Percentiles rank a stretch among this genome's conserved stretches.
These are phyloP conservation scores for Sinapis alba DNA, from an alignment of 441 rosid genomes.

Conservation along the genomic window DNA sequence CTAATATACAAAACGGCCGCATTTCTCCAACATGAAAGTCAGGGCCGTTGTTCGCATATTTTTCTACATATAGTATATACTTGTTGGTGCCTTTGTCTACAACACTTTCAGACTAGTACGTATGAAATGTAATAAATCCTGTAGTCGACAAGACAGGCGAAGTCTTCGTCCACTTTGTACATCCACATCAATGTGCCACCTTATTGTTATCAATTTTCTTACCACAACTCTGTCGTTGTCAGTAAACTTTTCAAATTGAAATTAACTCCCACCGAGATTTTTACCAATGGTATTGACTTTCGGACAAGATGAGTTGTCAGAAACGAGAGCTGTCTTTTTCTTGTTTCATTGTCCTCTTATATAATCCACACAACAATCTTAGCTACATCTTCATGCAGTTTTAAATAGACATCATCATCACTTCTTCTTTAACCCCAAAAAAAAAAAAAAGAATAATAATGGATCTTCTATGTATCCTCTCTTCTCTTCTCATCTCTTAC, in stretches of 20 bases:
- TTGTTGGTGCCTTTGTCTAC: not conserved
- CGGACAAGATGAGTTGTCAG: slow-evolving; percentile 33
- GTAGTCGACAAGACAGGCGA: not conserved
- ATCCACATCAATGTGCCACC: slow-evolving; percentile 34
- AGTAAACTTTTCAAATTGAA: slow-evolving; percentile 24
- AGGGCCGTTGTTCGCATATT: not conserved
- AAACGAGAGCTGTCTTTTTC: slow-evolving; percentile 19
- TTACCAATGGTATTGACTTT: slow-evolving; percentile 18
- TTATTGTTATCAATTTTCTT: slow-evolving; percentile 20
- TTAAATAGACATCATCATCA: slow-evolving; percentile 9
- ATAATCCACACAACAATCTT: slow-evolving; percentile 26
- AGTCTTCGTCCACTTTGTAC: slow-evolving; percentile 33
- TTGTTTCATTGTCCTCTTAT: slow-evolving; percentile 18
- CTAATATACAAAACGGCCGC: not conserved
- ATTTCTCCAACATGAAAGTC: not conserved
- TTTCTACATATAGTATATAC: not conserved
- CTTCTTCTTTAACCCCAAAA: not conserved
- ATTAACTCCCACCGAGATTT: not conserved
- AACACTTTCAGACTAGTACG: not conserved
- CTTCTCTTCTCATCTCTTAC: slow-evolving; percentile 31
- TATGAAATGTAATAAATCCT: slow-evolving; percentile 7
- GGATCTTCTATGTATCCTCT: slow-evolving; percentile 43
- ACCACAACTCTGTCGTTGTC: not conserved
- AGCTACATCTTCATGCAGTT: slow-evolving; percentile 22
- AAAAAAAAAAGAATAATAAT: not conserved